Evolutionary conservation across 2,329 filamentous ascomycete species (phyloP), one percentile per base, ranked within the genome.

Genomic region (Lasiodiplodia sp.): DNA sequence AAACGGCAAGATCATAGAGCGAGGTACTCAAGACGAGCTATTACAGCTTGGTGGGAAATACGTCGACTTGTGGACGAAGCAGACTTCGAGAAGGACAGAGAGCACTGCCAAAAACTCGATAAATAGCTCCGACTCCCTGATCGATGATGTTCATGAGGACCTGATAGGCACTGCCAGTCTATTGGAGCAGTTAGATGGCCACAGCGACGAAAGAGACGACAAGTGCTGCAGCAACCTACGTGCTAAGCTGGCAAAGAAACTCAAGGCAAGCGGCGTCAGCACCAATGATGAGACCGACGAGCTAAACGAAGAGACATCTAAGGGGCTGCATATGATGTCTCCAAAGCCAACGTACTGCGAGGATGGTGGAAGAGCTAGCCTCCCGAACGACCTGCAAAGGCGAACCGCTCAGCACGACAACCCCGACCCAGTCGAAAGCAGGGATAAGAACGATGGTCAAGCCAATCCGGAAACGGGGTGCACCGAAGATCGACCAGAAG

Each of bases 31-130:
- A 76, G 86, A 91, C 18, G 89, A 95, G 73, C 85, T 97, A 3
- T 83, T 97, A 5, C 84, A 85, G 2, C 82, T 87, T 58, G 88
- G 88, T 37, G 93, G 92, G 14, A 88, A 89, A 70, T 97, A 97
- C 76, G 87, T 88, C 12, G 90, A 89, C 70, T 94, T 97, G 89
- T 97, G 94, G 94, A 89, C 90, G 71, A 95, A 94, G 80, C 94
- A 97, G 79, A 94, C 77, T 21, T 68, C 67, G n/a, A 57, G 67
- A 31, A 37, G 67, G 21, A 67, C 65, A 10, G 65, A 57, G 28
- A 58, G 40, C 28, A 67, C 65, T 25, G 65, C 44, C 18, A 51
- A 58, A 12, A 58, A 57, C 49, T 67, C 53, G 52, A 66, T 55
- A 38, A 31, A 58, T 12, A 66, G 63, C 14, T 55, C 63, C 3